phyloP scores from a whole-genome alignment of 164 flowering plant species.

The Warburgia ugandensis region DNA sequence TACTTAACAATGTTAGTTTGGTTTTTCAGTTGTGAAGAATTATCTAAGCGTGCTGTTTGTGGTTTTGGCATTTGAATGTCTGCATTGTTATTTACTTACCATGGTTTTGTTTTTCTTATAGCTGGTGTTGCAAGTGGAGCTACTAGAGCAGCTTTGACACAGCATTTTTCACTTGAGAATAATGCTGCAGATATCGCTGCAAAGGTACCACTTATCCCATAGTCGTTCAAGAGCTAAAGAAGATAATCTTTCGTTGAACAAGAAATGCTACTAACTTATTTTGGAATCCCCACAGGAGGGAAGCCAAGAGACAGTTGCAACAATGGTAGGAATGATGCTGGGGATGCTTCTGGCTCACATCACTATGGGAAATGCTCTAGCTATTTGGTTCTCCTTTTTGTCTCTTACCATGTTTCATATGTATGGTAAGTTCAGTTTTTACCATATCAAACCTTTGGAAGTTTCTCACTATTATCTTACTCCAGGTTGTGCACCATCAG shows the following conservation, averaged over 20 bases:
- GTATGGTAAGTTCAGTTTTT: slow-evolving; percentile 62
- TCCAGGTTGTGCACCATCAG: no score
- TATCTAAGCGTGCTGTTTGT: no score
- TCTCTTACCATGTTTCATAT: slow-evolving; percentile 86
- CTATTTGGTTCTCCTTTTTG: slow-evolving; percentile 83
- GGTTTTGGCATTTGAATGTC: no score
- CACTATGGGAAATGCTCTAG: slow-evolving; percentile 64
- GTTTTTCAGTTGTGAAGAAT: background rate
- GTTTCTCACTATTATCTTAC: no score
- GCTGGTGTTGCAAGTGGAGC: slow-evolving; percentile 99
- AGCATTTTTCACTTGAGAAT: slow-evolving; percentile 95
- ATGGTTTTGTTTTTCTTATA: slow-evolving; percentile 11
- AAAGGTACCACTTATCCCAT: slow-evolving; percentile 45
- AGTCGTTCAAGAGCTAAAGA: background rate
- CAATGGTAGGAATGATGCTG: slow-evolving; percentile 93
- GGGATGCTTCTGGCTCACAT: slow-evolving; percentile 93
- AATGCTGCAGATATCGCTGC: slow-evolving; percentile 99
- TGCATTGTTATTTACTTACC: background rate
- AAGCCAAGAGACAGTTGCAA: slow-evolving; percentile 96
- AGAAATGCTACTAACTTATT: background rate
- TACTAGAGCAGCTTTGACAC: slow-evolving; percentile 97
- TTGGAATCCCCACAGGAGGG: slow-evolving; percentile 58
- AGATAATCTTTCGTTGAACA: background rate
- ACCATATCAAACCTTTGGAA: no score
- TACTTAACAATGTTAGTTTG: no score